phyloP scores from a whole-genome alignment of 495 filamentous ascomycete genomes.

The Astrocystis sublimbata region DNA sequence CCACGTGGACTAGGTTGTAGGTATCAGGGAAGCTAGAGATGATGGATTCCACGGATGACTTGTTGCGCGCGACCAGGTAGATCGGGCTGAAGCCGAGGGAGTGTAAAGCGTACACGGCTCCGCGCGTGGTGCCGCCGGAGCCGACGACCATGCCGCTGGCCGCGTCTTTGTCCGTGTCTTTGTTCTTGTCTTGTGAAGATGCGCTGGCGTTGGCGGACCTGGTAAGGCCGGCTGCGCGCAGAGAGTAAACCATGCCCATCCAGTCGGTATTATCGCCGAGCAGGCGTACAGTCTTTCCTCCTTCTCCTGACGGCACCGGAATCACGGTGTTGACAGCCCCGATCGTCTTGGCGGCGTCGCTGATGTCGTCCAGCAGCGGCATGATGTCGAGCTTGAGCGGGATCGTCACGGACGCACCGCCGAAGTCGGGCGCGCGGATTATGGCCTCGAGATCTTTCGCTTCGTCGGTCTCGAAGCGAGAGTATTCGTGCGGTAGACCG shows the following conservation, averaged over 20 bases:
- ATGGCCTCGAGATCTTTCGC: constrained; percentile 63
- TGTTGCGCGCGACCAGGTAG: constrained; percentile 80
- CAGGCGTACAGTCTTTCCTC: constrained; percentile 54
- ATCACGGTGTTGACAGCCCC: constrained; percentile 97
- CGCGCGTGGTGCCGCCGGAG: constrained; percentile 87
- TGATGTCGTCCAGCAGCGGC: constrained; percentile 74
- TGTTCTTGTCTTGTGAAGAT: no score
- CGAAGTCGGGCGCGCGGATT: constrained; percentile 73
- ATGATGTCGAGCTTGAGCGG: constrained; percentile 91
- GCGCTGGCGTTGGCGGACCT: constrained; percentile 34
- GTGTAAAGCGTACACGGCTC: constrained; percentile 86
- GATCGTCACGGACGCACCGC: constrained; percentile 93
- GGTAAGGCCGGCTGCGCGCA: constrained; percentile 69
- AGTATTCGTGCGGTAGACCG: constrained; percentile 87
- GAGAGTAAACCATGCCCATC: constrained; percentile 82
- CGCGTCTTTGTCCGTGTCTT: constrained; percentile 28
- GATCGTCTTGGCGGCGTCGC: constrained; percentile 75
- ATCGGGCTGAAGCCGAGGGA: constrained; percentile 81
- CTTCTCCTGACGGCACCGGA: constrained; percentile 31
- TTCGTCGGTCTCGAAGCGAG: constrained; percentile 73
- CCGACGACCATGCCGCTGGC: constrained; percentile 75
- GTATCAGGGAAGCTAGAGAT: constrained; percentile 69
- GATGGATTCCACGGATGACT: constrained; percentile 65
- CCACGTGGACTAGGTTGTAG: constrained; percentile 70
- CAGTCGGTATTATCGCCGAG: constrained; percentile 95